Evolutionary conservation across 495 filamentous ascomycete genomes (phyloP).

Genomic region (Aspergillus saccharolyticus): DNA sequence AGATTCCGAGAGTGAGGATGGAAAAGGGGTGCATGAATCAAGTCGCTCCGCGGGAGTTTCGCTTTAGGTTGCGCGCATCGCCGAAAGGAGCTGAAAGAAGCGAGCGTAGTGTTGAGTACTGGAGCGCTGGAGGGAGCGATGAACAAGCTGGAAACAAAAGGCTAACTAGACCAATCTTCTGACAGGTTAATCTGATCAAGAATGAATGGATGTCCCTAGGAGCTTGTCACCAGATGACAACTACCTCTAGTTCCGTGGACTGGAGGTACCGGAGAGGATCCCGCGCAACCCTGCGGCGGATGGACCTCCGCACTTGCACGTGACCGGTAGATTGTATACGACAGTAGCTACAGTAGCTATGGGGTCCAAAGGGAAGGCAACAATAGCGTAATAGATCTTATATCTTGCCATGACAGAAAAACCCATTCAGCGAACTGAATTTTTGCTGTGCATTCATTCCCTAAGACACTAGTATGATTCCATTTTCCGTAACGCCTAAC

Average conservation of each 20-base stretch:
- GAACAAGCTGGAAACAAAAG: neutral
- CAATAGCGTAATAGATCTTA: no score
- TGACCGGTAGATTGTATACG: slow-evolving; percentile 8
- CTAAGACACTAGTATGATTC: neutral
- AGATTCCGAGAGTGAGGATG: slow-evolving; percentile 88
- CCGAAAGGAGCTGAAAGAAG: slow-evolving; percentile 9
- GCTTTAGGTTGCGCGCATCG: slow-evolving; percentile 35
- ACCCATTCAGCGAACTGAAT: no score
- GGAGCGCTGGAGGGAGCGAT: slow-evolving; percentile 8
- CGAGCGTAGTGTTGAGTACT: neutral
- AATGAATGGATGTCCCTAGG: neutral
- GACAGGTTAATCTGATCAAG: neutral
- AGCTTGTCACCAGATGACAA: neutral
- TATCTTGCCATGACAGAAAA: no score
- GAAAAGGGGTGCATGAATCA: slow-evolving; percentile 96
- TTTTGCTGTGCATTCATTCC: no score
- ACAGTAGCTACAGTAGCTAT: no score
- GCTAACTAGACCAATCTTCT: neutral
- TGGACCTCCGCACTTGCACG: slow-evolving; percentile 12
- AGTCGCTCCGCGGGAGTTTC: slow-evolving; percentile 21
- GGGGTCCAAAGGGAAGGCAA: no score
- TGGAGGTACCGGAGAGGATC: no score
- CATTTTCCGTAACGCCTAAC: slow-evolving; percentile 1
- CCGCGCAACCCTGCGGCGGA: neutral
- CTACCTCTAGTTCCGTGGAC: no score